Evolutionary conservation across 129 eudicot species (phyloP).

Genomic region (Centaurea solstitialis): DNA sequence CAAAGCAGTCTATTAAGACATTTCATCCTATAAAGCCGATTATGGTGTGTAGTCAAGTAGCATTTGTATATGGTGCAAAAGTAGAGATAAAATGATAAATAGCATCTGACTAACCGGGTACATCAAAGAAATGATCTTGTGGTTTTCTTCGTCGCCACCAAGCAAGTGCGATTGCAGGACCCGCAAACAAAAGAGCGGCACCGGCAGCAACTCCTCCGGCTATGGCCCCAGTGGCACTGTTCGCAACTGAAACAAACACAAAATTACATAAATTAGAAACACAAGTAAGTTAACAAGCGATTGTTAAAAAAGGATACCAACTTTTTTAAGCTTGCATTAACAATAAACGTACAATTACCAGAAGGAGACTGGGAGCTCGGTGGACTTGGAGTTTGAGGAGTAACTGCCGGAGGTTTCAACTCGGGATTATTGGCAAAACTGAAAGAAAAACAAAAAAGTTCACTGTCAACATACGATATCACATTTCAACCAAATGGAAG

Average conservation of each 20-base stretch:
- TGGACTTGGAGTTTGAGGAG: constrained; percentile 76
- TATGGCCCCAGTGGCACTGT: constrained; percentile 93
- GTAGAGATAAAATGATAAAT: background rate
- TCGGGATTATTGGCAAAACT: constrained; percentile 65
- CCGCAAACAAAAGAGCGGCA: constrained; percentile 94
- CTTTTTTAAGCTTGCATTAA: background rate
- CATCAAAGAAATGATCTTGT: constrained; percentile 97
- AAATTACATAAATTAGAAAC: background rate
- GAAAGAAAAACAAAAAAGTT: constrained; percentile 33
- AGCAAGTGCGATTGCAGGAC: constrained; percentile 95
- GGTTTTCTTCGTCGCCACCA: constrained; percentile 87
- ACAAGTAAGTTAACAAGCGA: background rate
- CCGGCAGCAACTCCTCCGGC: constrained; percentile 99
- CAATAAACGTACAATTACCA: constrained; percentile 41
- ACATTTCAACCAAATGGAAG: background rate
- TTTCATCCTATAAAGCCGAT: too few relatives aligned
- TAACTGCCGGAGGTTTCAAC: constrained; percentile 45
- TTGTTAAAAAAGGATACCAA: too few relatives aligned
- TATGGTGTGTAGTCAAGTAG: too few relatives aligned
- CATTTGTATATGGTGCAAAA: too few relatives aligned
- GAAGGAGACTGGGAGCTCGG: constrained; percentile 44
- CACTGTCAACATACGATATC: constrained; percentile 10
- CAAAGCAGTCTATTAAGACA: too few relatives aligned
- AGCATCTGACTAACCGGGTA: constrained; percentile 70
- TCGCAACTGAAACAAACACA: constrained; percentile 45